Percentiles rank a stretch among this genome's conserved stretches.
Conservation (phyloP, 129 eudicot species). For the Flaveria robusta region DNA sequence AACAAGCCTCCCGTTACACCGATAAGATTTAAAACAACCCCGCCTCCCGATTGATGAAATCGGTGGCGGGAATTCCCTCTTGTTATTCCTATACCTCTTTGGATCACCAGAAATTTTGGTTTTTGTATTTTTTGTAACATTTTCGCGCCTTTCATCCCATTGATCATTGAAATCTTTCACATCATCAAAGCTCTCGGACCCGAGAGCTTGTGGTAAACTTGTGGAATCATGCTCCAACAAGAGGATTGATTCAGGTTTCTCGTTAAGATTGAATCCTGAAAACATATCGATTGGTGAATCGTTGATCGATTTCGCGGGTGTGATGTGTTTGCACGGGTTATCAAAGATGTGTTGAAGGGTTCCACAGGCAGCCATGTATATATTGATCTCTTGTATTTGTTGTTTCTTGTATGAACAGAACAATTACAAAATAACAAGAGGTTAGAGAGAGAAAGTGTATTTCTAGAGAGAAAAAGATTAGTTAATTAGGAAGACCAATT, state of each 20-base stretch:
- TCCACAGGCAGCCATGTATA: conserved; percentile 72
- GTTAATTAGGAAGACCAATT: too few species aligned
- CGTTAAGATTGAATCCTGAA: conserved; percentile 51
- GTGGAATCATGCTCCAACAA: conserved; percentile 6
- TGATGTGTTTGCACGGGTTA: conserved; percentile 58
- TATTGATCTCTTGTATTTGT: conserved; percentile 26
- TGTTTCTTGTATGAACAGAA: conserved; percentile 22
- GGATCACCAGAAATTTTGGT: conserved; percentile 15
- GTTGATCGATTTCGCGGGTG: conserved; percentile 22
- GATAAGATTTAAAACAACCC: conserved; percentile 66
- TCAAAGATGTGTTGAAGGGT: conserved; percentile 77
- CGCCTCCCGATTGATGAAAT: conserved; percentile 69
- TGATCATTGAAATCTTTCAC: conserved; percentile 36
- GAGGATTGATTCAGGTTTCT: conserved; percentile 28
- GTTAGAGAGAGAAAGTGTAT: conserved; percentile 14
- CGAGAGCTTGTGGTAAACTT: conserved; percentile 61
- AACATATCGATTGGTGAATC: conserved; percentile 20
- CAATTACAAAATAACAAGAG: conserved; percentile 31
- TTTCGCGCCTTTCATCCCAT: conserved; percentile 16
- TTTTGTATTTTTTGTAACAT: conserved; percentile 13
- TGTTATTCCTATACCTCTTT: conserved; percentile 42
- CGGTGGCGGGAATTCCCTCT: conserved; percentile 72
- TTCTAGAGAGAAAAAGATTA: conserved; percentile 10
- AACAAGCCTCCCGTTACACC: conserved; percentile 71
- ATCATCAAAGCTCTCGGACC: conserved; percentile 64